Evolutionary conservation across 2,329 filamentous ascomycete species (phyloP), one percentile per base, ranked within the genome.

Genomic region (Hypoxylon sp.): DNA sequence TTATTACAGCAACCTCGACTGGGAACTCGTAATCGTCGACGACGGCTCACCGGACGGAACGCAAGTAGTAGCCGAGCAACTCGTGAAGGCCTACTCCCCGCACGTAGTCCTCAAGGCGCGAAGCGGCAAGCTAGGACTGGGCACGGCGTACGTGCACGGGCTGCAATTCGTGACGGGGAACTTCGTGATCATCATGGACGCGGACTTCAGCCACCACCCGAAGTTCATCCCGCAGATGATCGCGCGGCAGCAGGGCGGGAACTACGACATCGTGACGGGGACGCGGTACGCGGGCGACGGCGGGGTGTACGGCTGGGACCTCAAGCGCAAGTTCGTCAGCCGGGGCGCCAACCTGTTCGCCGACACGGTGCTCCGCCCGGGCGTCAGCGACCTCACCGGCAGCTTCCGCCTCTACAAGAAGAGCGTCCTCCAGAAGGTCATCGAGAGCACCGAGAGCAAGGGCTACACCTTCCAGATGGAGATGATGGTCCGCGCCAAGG

Each of bases 401-500:
- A 93, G 88, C 71, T 99, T 97, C 76, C 79, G 94, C 58, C 73
- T 99, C 71, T 99, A 99, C 75, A 97, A 96, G 86, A 91, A 88
- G 76, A 77, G 79, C 53, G 90, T 96, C 56, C 74, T 99, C 67
- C 84, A 96, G 72, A 92, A 90, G 79, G 91, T 96, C 51, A 97
- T 99, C 65, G 78, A 81, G 67, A 90, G 83, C 73, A 97, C 91
- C 6, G 88, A 97, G 80, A 94, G 90, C 71, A 96, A 97, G 77
- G 94, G 94, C 2, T 99, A 97, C 73, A 93, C 89, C 29, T 99
- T 99, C 80, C 94, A 99, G 84, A 99, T 99, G 94, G 93, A 97
- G 81, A 89, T 99, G 86, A 97, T 97, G 87, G 93, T 97, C 6
- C 82, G 92, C 56, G 94, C 94, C 23, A 97, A 97, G 83, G 90